phyloP scores from a whole-genome alignment of 441 rosid species.

The Populus hybrid region DNA sequence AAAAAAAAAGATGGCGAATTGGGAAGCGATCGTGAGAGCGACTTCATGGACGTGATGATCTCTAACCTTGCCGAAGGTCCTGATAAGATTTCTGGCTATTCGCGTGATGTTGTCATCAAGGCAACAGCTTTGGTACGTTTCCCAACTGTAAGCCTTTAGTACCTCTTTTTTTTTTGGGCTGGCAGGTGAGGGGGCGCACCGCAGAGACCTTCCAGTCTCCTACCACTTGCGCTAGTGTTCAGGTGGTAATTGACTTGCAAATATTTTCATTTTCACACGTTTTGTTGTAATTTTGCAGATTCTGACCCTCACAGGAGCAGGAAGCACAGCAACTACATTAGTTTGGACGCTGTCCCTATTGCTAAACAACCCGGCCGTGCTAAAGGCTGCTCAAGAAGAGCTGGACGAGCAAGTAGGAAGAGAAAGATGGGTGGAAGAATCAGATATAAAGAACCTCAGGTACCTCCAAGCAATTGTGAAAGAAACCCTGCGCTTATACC shows the following conservation, averaged over 20 bases:
- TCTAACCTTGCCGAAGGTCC: slow-evolving; percentile 33
- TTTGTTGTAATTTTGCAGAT: not conserved
- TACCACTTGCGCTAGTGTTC: not conserved
- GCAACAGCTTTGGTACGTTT: slow-evolving; percentile 54
- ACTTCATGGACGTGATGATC: slow-evolving; percentile 52
- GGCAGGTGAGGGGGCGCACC: too few species aligned
- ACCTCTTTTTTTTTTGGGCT: not conserved
- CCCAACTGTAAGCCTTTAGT: not conserved
- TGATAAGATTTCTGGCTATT: slow-evolving; percentile 33
- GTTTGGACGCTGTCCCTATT: slow-evolving; percentile 32
- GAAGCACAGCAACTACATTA: slow-evolving; percentile 14
- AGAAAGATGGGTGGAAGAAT: slow-evolving; percentile 39
- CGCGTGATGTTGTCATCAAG: slow-evolving; percentile 41
- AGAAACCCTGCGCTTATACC: slow-evolving; percentile 48
- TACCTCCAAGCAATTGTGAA: slow-evolving; percentile 48
- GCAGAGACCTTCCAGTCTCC: not conserved
- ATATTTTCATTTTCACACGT: not conserved
- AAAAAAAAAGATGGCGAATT: slow-evolving; percentile 5
- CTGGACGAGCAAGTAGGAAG: slow-evolving; percentile 40
- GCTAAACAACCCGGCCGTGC: slow-evolving; percentile 29
- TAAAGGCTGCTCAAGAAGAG: slow-evolving; percentile 43
- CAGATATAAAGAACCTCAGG: slow-evolving; percentile 37
- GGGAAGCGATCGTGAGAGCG: slow-evolving; percentile 1
- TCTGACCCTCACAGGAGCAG: not conserved
- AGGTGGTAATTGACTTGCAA: not conserved